Evolutionary conservation across 805 yeast species (phyloP), one percentile per base, ranked within the genome.

Genomic region (Tetrapisispora arboricola): DNA sequence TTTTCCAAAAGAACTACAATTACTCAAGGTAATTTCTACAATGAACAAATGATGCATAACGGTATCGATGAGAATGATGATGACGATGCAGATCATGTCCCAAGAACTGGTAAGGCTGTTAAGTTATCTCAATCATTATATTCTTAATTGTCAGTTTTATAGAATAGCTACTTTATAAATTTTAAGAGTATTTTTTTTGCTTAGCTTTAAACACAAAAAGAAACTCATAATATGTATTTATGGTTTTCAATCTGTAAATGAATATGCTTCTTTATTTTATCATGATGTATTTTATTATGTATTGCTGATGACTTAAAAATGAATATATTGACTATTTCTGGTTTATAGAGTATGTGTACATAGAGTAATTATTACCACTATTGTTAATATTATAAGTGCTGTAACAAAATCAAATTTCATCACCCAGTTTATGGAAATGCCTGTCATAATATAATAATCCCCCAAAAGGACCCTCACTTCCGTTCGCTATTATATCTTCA

Each of bases 371-470:
- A n/a, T n/a, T n/a, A n/a, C n/a, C 10, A 7, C 10, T 22, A 22
- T 15, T 29, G 16, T 29, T 33, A 20, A 11, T 35, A 7, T 26
- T 25, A 12, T 7, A 20, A 32, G 29, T 48, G n/a, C 8, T n/a
- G 5, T 33, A 33, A 3, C 10, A 6, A 21, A 13, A 20, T 21
- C 15, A 5, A 16, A 62, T 50, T 42, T 49, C 51, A 20, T 57
- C 58, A 4, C 74, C 73, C 5, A 78, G 58, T 13, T 54, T 55
- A 56, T 80, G 82, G 54, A 82, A 83, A 16, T 64, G 63, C 48
- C 85, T 67, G 50, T 80, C 71, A 57, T 72, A 80, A 49, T 80
- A 80, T 13, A 83, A 52, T 33, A 83, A 57, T 2, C 37, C 37
- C 0, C 90, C 90, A 13, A 88, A 88, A 2, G 73, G 63, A 29